Evolutionary conservation across 1,139 yeast genomes (phyloP), one percentile per base, ranked within the genome.

Genomic region (Saccharomyces uvarum): DNA sequence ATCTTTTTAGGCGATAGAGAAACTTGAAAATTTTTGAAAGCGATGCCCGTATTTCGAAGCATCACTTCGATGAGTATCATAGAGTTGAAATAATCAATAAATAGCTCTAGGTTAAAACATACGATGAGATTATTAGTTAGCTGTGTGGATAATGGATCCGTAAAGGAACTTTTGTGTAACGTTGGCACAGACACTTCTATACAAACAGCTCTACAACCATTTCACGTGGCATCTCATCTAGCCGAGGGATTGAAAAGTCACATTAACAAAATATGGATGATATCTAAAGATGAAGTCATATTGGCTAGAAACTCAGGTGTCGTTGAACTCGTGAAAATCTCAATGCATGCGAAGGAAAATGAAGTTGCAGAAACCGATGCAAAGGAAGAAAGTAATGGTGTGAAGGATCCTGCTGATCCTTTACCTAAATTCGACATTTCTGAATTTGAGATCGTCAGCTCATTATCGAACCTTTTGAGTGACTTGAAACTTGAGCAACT

Each of bases 161-260:
- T 69, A 46, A 68, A 67, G 66, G 87, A 83, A 64, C 73, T 84
- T 11, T 64, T 75, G 4, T 84, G 86, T 61, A 65, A 71, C 41
- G 73, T 76, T 55, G 89, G 89, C 0, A 83, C 88, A 0, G 89
- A 86, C 62, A 85, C 91, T 4, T 84, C 91, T 4, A 75, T 76
- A 53, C 80, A 81, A 63, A 79, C 77, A 52, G 83, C 80, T 0
- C 65, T 69, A n/a, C 84, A 81, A 59, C 86, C 87, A 2, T 74
- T 73, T 50, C 71, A 77, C 41, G 69, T 80, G 24, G 75, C 68
- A 51, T 71, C 75, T 48, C 74, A 73, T 53, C 72, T 77, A 51
- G 63, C 67, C 7, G 75, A 74, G 51, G 79, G 75, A 6, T 55
- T 68, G 2, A 60, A 60, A 42, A 61, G 57, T 41, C 58, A 62